phyloP scores from a whole-genome alignment of 2,329 filamentous ascomycete genomes.

The Sporothrix pseudoabietina region DNA sequence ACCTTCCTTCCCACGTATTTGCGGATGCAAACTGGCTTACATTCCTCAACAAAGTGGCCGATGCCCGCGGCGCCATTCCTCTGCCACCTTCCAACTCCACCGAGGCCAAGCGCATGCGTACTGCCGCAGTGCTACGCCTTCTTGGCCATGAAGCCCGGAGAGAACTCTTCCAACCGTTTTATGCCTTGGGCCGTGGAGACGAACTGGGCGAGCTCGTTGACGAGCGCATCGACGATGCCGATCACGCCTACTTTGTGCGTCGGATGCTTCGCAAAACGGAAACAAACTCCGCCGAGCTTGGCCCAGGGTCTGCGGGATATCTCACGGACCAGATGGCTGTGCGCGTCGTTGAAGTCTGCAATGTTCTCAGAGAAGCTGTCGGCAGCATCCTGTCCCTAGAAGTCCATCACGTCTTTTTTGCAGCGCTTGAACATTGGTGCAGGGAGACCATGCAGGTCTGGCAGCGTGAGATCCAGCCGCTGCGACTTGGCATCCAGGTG shows the following conservation, averaged over 20 bases:
- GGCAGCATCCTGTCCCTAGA: background rate
- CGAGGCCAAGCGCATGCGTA: slow-evolving; percentile 28
- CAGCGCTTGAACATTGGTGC: background rate
- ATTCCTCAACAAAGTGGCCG: background rate
- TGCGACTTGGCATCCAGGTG: background rate
- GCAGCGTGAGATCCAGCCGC: slow-evolving; percentile 5
- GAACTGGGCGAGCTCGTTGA: background rate
- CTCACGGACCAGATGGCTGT: background rate
- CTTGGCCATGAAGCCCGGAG: background rate
- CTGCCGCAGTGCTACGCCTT: slow-evolving; percentile 11
- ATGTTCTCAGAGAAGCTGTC: background rate
- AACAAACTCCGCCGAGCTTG: background rate
- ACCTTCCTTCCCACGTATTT: slow-evolving; percentile 3
- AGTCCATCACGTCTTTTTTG: background rate
- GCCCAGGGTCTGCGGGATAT: background rate
- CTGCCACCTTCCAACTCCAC: slow-evolving; percentile 17
- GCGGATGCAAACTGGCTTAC: background rate
- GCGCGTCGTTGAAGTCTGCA: background rate
- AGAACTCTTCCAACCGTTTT: slow-evolving; percentile 27
- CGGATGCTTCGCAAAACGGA: background rate
- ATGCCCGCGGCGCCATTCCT: background rate
- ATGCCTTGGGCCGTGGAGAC: background rate
- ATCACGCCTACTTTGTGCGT: slow-evolving; percentile 14
- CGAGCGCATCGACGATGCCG: background rate
- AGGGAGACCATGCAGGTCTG: background rate